phyloP scores from a whole-genome alignment of 306 rosid species.

The Lathyrus tuberosus region DNA sequence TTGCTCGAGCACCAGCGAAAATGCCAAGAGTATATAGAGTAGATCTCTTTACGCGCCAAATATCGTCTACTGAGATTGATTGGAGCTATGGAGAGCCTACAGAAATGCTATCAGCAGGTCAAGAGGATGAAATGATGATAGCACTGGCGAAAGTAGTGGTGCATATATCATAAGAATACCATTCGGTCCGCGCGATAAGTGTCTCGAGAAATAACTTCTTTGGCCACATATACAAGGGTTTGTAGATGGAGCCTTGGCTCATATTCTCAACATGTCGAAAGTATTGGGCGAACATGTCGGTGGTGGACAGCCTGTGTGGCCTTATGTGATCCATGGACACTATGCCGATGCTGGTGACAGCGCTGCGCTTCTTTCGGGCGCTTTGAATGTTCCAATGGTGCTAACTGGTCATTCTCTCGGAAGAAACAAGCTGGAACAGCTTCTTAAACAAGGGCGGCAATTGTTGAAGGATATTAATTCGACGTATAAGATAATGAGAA shows the following conservation, averaged over 20 bases:
- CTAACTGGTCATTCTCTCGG: conserved; percentile 94
- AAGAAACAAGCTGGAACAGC: conserved; percentile 89
- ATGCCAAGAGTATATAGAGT: conserved; percentile 93
- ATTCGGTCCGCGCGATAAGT: conserved; percentile 83
- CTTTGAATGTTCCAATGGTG: conserved; percentile 92
- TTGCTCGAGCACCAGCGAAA: conserved; percentile 85
- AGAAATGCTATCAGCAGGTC: conserved; percentile 73
- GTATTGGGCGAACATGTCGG: conserved; percentile 90
- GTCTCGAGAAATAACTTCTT: conserved; percentile 74
- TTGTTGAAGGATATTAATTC: conserved; percentile 89
- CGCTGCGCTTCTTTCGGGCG: conserved; percentile 93
- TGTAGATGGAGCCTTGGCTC: conserved; percentile 92
- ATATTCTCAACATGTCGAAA: conserved; percentile 90
- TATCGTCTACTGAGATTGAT: conserved; percentile 76
- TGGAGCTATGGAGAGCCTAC: conserved; percentile 98
- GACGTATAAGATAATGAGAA: conserved; percentile 82
- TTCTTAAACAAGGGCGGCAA: conserved; percentile 89
- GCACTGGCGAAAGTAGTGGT: conserved; percentile 82
- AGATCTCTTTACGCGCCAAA: conserved; percentile 87
- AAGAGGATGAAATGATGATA: conserved; percentile 53
- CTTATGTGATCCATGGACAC: conserved; percentile 92
- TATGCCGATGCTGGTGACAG: conserved; percentile 96
- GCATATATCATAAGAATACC: conserved; percentile 88
- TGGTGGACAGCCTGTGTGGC: conserved; percentile 85
- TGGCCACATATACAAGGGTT: conserved; percentile 92